Conservation (phyloP, 192 early-diverging fungal species). For the Coemansia sp. region DNA sequence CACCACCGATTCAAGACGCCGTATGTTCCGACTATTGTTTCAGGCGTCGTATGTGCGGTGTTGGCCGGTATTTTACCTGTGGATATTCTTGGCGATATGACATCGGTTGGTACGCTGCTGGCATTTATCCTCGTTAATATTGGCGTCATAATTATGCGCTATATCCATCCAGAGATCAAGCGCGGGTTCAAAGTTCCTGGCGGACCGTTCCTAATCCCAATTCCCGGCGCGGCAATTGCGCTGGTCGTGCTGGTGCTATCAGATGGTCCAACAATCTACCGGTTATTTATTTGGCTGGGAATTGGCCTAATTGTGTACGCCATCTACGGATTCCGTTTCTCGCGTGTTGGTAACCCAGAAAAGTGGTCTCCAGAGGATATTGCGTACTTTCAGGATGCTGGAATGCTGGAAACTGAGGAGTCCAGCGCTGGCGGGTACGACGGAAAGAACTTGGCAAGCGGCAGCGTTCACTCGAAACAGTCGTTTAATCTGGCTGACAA, state of each 20-base stretch:
- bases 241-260: conserved; percentile 68
- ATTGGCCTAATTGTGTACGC: conserved; percentile 78
- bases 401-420: conserved; percentile 9
- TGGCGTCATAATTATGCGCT: conserved; percentile 72
- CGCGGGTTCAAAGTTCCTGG: conserved; percentile 72
- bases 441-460: conserved; percentile 3
- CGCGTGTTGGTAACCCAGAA: conserved; percentile 61
- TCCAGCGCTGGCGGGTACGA: not conserved
- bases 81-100: conserved; percentile 80
- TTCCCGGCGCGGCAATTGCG: conserved; percentile 59
- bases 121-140: conserved; percentile 83
- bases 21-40: conserved; percentile 64
- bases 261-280: conserved; percentile 62
- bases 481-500: too few species aligned
- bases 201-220: conserved; percentile 64
- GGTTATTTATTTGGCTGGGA: conserved; percentile 76
- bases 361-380: conserved; percentile 42
- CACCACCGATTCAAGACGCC: conserved; percentile 76
- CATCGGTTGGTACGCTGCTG: conserved; percentile 80
- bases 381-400: conserved; percentile 36
- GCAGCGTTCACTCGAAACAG: too few species aligned
- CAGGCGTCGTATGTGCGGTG: conserved; percentile 65
- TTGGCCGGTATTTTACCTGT: conserved; percentile 75
- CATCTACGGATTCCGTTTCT: conserved; percentile 63
- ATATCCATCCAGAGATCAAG: conserved; percentile 64